Percentiles rank a stretch among this genome's conserved stretches.
Evolutionary conservation across 345 rosid genomes (phyloP).

Genomic region (Corymbia maculata): DNA sequence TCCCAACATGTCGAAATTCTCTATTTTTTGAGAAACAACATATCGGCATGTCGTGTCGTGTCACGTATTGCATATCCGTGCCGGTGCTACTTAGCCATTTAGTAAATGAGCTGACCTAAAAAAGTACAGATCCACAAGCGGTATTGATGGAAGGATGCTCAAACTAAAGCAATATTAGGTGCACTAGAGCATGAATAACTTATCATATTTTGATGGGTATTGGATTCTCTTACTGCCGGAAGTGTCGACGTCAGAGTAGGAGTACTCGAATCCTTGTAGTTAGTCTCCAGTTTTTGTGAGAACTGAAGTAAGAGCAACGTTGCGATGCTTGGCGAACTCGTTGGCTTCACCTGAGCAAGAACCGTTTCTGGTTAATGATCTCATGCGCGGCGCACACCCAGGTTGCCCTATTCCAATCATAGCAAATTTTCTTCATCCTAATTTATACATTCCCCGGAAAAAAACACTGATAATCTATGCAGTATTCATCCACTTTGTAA

Average conservation of each 20-base stretch:
- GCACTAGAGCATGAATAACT: background rate
- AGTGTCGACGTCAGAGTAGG: constrained; percentile 9
- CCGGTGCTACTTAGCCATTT: background rate
- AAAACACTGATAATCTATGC: background rate
- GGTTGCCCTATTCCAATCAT: background rate
- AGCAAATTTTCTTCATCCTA: background rate
- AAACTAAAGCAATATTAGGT: constrained; percentile 1
- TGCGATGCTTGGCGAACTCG: constrained; percentile 8
- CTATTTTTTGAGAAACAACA: too few species aligned
- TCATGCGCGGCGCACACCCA: background rate
- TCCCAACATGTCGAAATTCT: too few species aligned
- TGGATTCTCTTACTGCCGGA: constrained; percentile 3
- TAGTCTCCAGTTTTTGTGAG: constrained; percentile 1
- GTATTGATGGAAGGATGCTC: background rate
- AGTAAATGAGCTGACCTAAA: background rate
- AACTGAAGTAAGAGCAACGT: constrained; percentile 1
- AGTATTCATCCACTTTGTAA: background rate
- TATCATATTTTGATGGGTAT: constrained; percentile 14
- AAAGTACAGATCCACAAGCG: background rate
- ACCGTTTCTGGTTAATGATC: background rate
- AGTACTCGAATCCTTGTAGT: constrained; percentile 19
- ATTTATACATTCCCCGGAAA: background rate
- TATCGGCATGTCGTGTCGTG: too few species aligned
- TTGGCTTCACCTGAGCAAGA: background rate
- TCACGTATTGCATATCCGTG: too few species aligned